Evolutionary conservation across 495 filamentous ascomycete species (phyloP).

Genomic region (Opeltia flavorubescens): DNA sequence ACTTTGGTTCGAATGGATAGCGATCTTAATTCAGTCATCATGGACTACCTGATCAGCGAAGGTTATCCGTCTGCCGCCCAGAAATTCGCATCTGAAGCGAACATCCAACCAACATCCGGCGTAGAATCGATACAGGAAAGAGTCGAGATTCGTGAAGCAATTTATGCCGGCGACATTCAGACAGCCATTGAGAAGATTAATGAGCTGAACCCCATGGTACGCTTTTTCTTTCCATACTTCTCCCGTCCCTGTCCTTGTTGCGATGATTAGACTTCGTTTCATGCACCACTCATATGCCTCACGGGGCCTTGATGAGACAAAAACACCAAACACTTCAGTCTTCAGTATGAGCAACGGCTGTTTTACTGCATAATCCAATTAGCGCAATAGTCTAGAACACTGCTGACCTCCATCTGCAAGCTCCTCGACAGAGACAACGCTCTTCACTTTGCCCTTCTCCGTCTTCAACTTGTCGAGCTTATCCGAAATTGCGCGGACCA

Average conservation of each 20-base stretch:
- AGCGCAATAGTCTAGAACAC: conserved; percentile 11
- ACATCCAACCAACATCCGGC: conserved; percentile 58
- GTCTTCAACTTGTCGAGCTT: conserved; percentile 84
- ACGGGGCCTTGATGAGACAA: conserved; percentile 81
- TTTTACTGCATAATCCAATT: neutral
- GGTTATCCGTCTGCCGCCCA: conserved; percentile 87
- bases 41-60: conserved; percentile 94
- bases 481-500: conserved; percentile 59
- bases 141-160: conserved; percentile 46
- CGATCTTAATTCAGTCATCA: conserved; percentile 87
- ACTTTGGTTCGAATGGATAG: conserved; percentile 32
- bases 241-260: conserved; percentile 23
- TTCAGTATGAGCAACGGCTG: conserved; percentile 69
- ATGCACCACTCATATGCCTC: conserved; percentile 99
- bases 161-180: conserved; percentile 44
- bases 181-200: conserved; percentile 76
- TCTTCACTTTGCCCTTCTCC: conserved; percentile 81
- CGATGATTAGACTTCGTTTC: conserved; percentile 89
- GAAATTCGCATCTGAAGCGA: conserved; percentile 89
- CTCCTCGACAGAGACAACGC: conserved; percentile 73
- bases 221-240: conserved; percentile 17
- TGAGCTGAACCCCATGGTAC: conserved; percentile 79
- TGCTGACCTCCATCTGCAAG: conserved; percentile 31
- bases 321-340: conserved; percentile 88
- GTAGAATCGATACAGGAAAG: conserved; percentile 59